Percentiles rank a stretch among this genome's conserved stretches.
phyloP scores from a whole-genome alignment of 2,329 filamentous ascomycete genomes.

The Phaeosphaeria sp. region DNA sequence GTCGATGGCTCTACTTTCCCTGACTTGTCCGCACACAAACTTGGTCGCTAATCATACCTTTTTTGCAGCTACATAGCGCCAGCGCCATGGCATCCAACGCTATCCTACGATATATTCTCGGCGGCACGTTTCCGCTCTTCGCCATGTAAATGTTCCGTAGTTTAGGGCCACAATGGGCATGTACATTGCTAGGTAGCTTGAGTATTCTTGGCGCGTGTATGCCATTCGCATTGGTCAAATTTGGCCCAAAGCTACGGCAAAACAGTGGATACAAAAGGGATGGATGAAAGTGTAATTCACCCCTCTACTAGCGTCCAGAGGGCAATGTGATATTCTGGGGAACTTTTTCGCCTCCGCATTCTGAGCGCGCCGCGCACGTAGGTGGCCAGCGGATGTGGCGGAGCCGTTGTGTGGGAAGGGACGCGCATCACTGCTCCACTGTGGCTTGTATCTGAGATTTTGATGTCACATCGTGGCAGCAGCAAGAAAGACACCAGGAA shows the following conservation, averaged over 20 bases:
- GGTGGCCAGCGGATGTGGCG: not conserved
- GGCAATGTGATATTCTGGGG: conserved; percentile 10
- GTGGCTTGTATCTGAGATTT: conserved; percentile 1
- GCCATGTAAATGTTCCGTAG: conserved; percentile 56
- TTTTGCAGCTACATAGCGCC: conserved; percentile 72
- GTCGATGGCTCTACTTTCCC: too few relatives aligned
- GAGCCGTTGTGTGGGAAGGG: not conserved
- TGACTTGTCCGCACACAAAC: too few relatives aligned
- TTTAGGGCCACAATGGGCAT: conserved; percentile 15
- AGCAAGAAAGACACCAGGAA: not conserved
- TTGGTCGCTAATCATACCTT: too few relatives aligned
- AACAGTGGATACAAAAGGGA: not conserved
- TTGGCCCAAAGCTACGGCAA: conserved; percentile 7
- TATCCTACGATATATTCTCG: conserved; percentile 62
- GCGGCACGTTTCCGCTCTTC: conserved; percentile 67
- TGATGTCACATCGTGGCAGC: conserved; percentile 2
- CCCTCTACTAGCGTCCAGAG: not conserved
- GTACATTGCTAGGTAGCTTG: conserved; percentile 14
- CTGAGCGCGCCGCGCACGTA: not conserved
- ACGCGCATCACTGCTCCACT: not conserved
- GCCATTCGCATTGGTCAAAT: conserved; percentile 21
- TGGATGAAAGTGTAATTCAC: not conserved
- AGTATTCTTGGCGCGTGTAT: conserved; percentile 11
- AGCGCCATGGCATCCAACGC: conserved; percentile 68
- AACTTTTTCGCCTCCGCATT: not conserved